phyloP scores from a whole-genome alignment of 2,329 filamentous ascomycete genomes.

The Phoma sp. region DNA sequence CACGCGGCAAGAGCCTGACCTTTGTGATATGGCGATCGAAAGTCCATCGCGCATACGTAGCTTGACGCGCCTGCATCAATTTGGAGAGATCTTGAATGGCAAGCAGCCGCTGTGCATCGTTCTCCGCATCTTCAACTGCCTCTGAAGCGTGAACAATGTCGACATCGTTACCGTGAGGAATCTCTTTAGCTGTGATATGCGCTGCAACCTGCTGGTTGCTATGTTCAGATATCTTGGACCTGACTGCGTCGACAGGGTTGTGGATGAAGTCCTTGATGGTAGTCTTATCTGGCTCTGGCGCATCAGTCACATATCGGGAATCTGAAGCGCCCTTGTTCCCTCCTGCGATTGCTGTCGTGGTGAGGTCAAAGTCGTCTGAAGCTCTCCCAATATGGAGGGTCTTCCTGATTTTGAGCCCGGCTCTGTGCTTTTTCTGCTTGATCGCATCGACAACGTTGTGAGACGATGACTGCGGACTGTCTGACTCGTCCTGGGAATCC shows the following conservation, averaged over 20 bases:
- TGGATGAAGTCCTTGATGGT: constrained; percentile 34
- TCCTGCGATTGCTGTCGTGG: constrained; percentile 25
- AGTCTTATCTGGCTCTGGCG: constrained; percentile 26
- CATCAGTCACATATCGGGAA: constrained; percentile 26
- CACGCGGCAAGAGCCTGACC: constrained; percentile 35
- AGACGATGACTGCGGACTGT: constrained; percentile 16
- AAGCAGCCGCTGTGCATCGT: constrained; percentile 20
- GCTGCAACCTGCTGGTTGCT: constrained; percentile 34
- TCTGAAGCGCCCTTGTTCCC: constrained; percentile 17
- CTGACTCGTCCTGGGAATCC: constrained; percentile 7
- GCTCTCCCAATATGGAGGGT: constrained; percentile 32
- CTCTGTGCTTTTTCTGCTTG: constrained; percentile 28
- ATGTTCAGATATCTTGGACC: constrained; percentile 27
- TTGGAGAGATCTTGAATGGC: constrained; percentile 27
- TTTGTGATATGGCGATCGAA: constrained; percentile 47
- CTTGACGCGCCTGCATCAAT: constrained; percentile 38
- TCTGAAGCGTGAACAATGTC: constrained; percentile 46
- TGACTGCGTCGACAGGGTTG: constrained; percentile 34
- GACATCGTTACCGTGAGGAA: constrained; percentile 46
- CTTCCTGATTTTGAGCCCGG: constrained; percentile 30
- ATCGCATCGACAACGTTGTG: constrained; percentile 22
- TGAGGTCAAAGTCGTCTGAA: constrained; percentile 19
- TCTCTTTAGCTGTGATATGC: constrained; percentile 53
- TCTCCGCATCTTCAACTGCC: constrained; percentile 21
- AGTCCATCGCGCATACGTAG: constrained; percentile 45